Base-by-base conservation (phyloP, 345 rosid species). In the Melaleuca alternifolia region DNA sequence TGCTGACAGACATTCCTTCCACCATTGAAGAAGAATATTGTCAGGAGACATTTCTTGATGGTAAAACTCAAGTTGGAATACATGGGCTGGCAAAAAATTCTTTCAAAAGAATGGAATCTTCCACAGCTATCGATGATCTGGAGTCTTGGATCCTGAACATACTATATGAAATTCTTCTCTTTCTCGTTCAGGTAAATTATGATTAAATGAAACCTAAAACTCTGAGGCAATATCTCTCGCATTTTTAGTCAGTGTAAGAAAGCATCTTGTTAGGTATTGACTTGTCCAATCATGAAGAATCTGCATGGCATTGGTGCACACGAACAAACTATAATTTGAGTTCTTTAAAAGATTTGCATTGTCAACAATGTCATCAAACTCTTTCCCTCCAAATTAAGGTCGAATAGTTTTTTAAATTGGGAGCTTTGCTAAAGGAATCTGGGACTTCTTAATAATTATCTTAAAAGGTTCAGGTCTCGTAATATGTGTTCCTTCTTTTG, bases 101-200 rank as follows among this genome's bases (percentile, higher is more conserved):
- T 84, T 87, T 85, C 51, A 92, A 93, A 89, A 91, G 89, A 91
- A 86, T 91, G 86, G 95, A 88, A 81, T 54, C 89, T 89, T 91
- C 91, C 84, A 91, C 99, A 81, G 96, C 98, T 82, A 92, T 96
- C 87, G 92, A 92, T 87, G 92, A 91, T 52, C 92, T 97, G 87
- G 99, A 96, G 92, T 91, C 96, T 84, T 97, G 99, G 99, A 95
- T 97, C 87, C 89, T 97, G 84, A 95, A 93, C 88, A 97, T 97
- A 90, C 90, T 97, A 87, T 93, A 92, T 88, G 99, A 96, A 90
- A 93, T 94, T 87, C 98, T 97, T 88, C 97, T 97, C 85, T 94
- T 94, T 90, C 97, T 97, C 79, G 98, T 97, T 91, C 99, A 96
- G 99, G 99, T 97, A 91, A 84, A 82, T 46, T 15, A 21, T 54